These are phyloP conservation scores for Lagenidium giganteum DNA, from an alignment of 352 stramenopile species.

Conservation along the genomic window DNA sequence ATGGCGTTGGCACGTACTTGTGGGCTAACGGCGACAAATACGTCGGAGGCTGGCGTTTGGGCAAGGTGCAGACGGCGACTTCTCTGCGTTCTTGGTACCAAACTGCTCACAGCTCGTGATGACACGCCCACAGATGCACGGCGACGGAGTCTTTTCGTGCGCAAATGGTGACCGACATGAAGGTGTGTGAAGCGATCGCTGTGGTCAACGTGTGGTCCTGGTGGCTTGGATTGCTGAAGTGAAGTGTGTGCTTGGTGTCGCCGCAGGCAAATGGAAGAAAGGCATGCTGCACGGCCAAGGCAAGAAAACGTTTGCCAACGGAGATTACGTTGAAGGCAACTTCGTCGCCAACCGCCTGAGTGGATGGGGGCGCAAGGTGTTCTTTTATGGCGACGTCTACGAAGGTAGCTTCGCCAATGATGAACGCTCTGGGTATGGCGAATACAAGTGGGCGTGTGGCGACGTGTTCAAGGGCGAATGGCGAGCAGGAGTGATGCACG, in stretches of 20 bases:
- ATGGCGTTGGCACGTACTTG: conserved; percentile 69
- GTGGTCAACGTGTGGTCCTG: no score
- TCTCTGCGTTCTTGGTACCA: neutral
- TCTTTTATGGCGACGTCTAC: conserved; percentile 49
- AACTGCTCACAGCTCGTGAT: neutral
- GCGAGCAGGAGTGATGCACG: conserved; percentile 42
- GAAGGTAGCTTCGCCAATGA: conserved; percentile 41
- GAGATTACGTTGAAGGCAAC: conserved; percentile 46
- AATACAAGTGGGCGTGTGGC: conserved; percentile 48
- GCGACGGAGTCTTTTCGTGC: conserved; percentile 50
- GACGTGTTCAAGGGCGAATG: conserved; percentile 47
- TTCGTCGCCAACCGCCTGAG: conserved; percentile 46
- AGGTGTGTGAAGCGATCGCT: no score
- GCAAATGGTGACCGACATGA: conserved; percentile 58
- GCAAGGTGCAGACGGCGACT: conserved; percentile 32
- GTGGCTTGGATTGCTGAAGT: no score
- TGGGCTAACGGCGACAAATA: conserved; percentile 84
- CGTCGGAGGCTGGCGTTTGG: conserved; percentile 67
- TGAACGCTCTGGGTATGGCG: conserved; percentile 46
- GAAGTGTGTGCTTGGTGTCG: conserved; percentile 1
- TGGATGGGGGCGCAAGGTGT: conserved; percentile 43
- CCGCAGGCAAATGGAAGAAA: conserved; percentile 56
- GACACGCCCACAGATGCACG: no score
- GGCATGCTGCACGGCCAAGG: conserved; percentile 56
- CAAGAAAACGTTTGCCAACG: conserved; percentile 41